Evolutionary conservation across 2,329 filamentous ascomycete species (phyloP).

Genomic region (Zymoseptoria tritici): DNA sequence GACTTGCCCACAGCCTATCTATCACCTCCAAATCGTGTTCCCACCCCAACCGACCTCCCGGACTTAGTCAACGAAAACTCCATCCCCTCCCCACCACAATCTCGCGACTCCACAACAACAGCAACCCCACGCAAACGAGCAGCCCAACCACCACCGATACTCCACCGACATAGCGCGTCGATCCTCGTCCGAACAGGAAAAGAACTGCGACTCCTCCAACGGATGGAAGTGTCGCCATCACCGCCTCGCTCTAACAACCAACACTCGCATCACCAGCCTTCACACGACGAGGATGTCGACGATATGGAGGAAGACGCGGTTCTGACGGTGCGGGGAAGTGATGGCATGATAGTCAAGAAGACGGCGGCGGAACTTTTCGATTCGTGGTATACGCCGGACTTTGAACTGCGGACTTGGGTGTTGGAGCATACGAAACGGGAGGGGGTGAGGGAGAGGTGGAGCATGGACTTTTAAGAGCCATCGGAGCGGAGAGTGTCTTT

Average conservation of each 20-base stretch:
- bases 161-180: neutral
- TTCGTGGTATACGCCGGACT: constrained; percentile 24
- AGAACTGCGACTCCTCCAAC: neutral
- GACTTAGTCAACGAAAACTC: constrained; percentile 15
- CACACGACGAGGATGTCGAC: neutral
- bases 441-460: constrained; percentile 24
- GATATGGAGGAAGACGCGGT: neutral
- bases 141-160: neutral
- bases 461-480: constrained; percentile 33
- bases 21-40: constrained; percentile 1
- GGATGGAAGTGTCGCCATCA: neutral
- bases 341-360: constrained; percentile 8
- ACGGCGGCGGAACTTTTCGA: constrained; percentile 30
- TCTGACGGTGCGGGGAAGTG: neutral
- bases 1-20: constrained; percentile 8
- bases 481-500: no score
- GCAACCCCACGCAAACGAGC: neutral
- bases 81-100: constrained; percentile 5
- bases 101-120: neutral
- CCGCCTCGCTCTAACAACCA: no score
- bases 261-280: neutral
- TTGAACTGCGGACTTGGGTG: constrained; percentile 23
- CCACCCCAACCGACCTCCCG: neutral
- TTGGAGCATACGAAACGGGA: constrained; percentile 29
- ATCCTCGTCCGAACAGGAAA: neutral